These are phyloP conservation scores for Tuber melanosporum DNA, from an alignment of 495 filamentous ascomycete genomes.

Conservation along the genomic window DNA sequence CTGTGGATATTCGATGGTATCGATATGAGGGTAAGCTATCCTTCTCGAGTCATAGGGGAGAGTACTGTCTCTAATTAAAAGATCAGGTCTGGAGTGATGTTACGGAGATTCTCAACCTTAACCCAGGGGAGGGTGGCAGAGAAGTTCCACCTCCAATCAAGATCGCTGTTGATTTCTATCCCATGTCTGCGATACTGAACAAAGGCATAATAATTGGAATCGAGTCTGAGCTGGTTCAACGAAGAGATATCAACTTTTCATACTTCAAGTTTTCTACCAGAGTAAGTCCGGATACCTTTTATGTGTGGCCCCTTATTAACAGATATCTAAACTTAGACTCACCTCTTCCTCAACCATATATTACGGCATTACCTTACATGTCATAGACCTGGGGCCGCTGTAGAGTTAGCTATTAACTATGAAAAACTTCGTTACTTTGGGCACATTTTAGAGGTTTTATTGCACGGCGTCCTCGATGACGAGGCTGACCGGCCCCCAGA, in stretches of 20 bases:
- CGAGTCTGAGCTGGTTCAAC: conserved; percentile 84
- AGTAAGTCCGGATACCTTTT: conserved; percentile 47
- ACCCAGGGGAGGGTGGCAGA: conserved; percentile 52
- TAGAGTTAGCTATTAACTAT: conserved; percentile 60
- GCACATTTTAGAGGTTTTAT: conserved; percentile 83
- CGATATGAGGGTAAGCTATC: conserved; percentile 49
- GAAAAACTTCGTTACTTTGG: conserved; percentile 69
- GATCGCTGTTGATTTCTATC: conserved; percentile 80
- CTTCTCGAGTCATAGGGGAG: neutral
- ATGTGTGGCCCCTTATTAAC: neutral
- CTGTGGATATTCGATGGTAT: conserved; percentile 90
- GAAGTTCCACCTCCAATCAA: conserved; percentile 61
- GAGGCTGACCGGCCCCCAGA: conserved; percentile 75
- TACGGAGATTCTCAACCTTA: conserved; percentile 70
- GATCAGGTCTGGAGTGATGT: conserved; percentile 75
- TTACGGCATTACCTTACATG: conserved; percentile 67
- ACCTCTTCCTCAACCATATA: conserved; percentile 83
- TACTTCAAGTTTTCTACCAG: conserved; percentile 76
- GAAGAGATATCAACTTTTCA: conserved; percentile 81
- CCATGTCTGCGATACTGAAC: conserved; percentile 71
- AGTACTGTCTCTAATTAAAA: neutral
- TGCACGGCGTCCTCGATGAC: conserved; percentile 90
- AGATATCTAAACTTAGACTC: conserved; percentile 54
- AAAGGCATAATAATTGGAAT: conserved; percentile 87
- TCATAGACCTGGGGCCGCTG: conserved; percentile 60